Conservation (phyloP, 2,329 filamentous ascomycete species). For the Cyclaneusma minus region DNA sequence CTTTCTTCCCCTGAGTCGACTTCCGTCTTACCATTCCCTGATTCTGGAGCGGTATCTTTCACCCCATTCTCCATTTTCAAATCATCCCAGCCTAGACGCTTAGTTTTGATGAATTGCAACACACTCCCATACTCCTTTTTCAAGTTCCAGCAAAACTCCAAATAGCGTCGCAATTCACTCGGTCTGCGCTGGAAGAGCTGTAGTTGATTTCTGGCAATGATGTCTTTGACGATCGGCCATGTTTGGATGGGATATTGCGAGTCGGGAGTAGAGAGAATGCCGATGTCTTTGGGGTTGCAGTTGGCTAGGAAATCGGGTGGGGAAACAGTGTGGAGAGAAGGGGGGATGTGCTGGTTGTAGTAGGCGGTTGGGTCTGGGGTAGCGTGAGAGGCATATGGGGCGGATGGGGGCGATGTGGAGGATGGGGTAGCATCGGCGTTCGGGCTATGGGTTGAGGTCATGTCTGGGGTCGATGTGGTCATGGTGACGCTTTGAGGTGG, state of each 20-base stretch:
- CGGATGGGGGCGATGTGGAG: too few species aligned
- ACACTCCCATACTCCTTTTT: slow-evolving; percentile 58
- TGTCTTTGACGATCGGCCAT: slow-evolving; percentile 50
- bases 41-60: too few species aligned
- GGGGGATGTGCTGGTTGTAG: too few species aligned
- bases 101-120: slow-evolving; percentile 56
- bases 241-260: slow-evolving; percentile 41
- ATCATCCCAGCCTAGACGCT: slow-evolving; percentile 54
- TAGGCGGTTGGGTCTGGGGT: too few species aligned
- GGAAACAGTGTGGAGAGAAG: too few species aligned
- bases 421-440: too few species aligned
- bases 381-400: too few species aligned
- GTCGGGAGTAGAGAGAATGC: slow-evolving; percentile 58
- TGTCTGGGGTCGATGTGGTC: too few species aligned
- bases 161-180: slow-evolving; percentile 63
- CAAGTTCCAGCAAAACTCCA: slow-evolving; percentile 50
- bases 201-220: slow-evolving; percentile 52
- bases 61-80: slow-evolving; percentile 22
- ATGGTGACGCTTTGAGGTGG: too few species aligned
- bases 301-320: slow-evolving; percentile 55
- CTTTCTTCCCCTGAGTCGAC: slow-evolving; percentile 25
- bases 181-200: slow-evolving; percentile 65
- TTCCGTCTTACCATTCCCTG: too few species aligned
- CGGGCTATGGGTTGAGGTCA: too few species aligned
- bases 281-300: slow-evolving; percentile 49